Percentiles rank a stretch among this genome's conserved stretches.
phyloP scores from a whole-genome alignment of 805 yeast genomes.

The Schwanniomyces occidentalis region DNA sequence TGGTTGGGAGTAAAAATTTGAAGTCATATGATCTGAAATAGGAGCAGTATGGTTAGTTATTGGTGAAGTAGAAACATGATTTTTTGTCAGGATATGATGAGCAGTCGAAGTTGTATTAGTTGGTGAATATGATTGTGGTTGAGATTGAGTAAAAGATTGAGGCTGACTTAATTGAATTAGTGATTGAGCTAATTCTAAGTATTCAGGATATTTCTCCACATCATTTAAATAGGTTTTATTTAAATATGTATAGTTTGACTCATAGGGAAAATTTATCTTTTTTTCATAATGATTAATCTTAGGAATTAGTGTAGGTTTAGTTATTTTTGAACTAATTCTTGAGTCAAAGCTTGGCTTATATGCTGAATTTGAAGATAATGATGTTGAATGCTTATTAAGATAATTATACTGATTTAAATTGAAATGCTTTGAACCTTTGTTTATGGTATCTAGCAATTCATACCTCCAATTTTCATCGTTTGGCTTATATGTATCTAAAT shows the following conservation, averaged over 20 bases:
- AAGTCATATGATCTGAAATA: neutral
- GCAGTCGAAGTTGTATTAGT: neutral
- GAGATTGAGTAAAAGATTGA: no score
- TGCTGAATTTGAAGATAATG: slow-evolving; percentile 3
- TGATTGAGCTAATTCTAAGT: slow-evolving; percentile 47
- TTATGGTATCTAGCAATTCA: slow-evolving; percentile 38
- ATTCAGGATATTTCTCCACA: slow-evolving; percentile 48
- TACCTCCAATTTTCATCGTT: slow-evolving; percentile 46
- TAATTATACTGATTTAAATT: slow-evolving; percentile 30
- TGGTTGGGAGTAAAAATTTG: neutral
- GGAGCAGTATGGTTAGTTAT: slow-evolving; percentile 9
- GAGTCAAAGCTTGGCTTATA: slow-evolving; percentile 40
- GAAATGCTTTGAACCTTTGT: slow-evolving; percentile 24
- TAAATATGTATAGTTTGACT: slow-evolving; percentile 52
- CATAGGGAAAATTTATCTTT: slow-evolving; percentile 53
- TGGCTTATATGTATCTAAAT: slow-evolving; percentile 46
- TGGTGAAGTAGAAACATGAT: neutral
- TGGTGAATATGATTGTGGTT: neutral
- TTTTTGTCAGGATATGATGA: no score
- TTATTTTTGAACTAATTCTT: slow-evolving; percentile 19
- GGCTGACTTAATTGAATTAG: slow-evolving; percentile 34
- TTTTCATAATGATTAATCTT: slow-evolving; percentile 23
- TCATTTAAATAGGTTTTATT: slow-evolving; percentile 49
- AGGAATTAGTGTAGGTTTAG: slow-evolving; percentile 16
- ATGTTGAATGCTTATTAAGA: slow-evolving; percentile 19